Evolutionary conservation across 192 early-diverging fungal species (phyloP).

Genomic region (Thoreauomyces humboldtii): DNA sequence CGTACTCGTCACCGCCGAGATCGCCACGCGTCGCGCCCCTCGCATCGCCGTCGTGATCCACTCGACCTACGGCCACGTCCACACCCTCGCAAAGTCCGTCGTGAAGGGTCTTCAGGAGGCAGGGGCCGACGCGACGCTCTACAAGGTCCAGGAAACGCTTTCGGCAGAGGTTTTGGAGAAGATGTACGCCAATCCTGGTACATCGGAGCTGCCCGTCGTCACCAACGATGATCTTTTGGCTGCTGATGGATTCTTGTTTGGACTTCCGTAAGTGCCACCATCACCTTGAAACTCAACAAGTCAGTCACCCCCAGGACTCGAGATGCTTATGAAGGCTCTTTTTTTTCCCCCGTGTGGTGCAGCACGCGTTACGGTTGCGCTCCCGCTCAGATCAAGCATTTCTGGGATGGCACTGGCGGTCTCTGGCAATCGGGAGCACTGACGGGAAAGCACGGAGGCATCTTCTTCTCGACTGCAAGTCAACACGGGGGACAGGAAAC

Average conservation of each 20-base stretch:
- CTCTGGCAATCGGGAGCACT: conserved; percentile 58
- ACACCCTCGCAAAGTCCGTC: conserved; percentile 60
- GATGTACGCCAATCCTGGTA: conserved; percentile 51
- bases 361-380: conserved; percentile 61
- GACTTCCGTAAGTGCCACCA: conserved; percentile 46
- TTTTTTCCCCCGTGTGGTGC: not conserved
- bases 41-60: conserved; percentile 68
- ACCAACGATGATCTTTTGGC: conserved; percentile 50
- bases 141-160: conserved; percentile 63
- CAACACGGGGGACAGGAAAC: conserved; percentile 82
- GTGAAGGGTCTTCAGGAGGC: conserved; percentile 62
- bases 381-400: conserved; percentile 78
- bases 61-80: conserved; percentile 67
- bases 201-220: conserved; percentile 53
- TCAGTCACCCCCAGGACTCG: no score
- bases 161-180: conserved; percentile 66
- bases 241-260: conserved; percentile 70
- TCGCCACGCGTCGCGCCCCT: conserved; percentile 9
- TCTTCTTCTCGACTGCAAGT: conserved; percentile 71
- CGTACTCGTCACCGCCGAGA: not conserved
- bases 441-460: conserved; percentile 67
- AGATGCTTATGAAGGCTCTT: conserved; percentile 3
- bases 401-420: conserved; percentile 62
- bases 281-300: no score
- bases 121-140: conserved; percentile 52